Evolutionary conservation across 345 rosid species (phyloP), one percentile per base, ranked within the genome.

Genomic region (Carallia pectinifolia): DNA sequence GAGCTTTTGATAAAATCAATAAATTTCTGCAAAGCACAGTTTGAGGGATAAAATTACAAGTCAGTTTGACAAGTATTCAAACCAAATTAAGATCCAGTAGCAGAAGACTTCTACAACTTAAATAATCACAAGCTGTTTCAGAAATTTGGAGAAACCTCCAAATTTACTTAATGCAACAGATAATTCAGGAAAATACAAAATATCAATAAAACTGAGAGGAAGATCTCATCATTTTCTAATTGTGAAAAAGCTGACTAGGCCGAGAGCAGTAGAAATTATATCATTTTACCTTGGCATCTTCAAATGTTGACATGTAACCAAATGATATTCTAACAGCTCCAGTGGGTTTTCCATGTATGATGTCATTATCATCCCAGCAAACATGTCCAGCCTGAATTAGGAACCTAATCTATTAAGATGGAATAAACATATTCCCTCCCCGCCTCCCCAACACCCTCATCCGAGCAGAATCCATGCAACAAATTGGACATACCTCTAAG

Each of bases 261-360:
- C 39, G 53, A 37, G 37, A 65, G 62, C 50, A 15, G 18, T 6
- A 31, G 44, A 62, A 69, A 65, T 61, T 66, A 77, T 8, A 64
- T 65, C 64, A 10, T 37, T 58, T 10, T 76, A 91, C 97, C 92
- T 90, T 84, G 39, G 86, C 89, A 73, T 95, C 99, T 84, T 92
- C 99, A 89, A 85, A 95, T 8, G 91, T 92, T 73, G 99, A 95
- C 97, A 95, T 92, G 72, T 92, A 95, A 54, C 97, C 97, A 78
- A 95, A 90, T 64, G 97, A 95, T 63, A 95, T 76, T 75, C 99
- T 86, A 67, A 90, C 88, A 62, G 97, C 99, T 63, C 97, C 99
- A 66, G 95, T 92, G 67, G 97, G 97, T 73, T 85, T 95, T 74
- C 97, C 99, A 72, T 79, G 73, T 18, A 95, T 70, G 62, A 95